These are phyloP conservation scores for Carex littledalei DNA, from an alignment of 176 grass and related monocot genomes.

Conservation along the genomic window DNA sequence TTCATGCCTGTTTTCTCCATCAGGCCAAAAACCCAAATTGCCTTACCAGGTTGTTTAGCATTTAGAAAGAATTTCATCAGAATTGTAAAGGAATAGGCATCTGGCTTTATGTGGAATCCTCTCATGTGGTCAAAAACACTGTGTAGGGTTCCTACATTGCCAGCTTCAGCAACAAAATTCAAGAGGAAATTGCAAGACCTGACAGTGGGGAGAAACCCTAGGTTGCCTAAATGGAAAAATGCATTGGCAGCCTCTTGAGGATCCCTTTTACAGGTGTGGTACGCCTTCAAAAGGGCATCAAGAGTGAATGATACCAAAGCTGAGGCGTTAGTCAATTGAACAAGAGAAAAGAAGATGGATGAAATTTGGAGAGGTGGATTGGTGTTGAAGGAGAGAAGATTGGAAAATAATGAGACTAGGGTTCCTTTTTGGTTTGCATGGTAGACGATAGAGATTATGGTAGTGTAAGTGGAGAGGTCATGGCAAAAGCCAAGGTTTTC, in stretches of 20 bases:
- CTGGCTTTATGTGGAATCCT: slow-evolving; percentile 17
- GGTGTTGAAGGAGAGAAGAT: slow-evolving; percentile 23
- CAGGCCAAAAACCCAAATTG: slow-evolving; percentile 36
- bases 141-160: slow-evolving; percentile 27
- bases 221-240: slow-evolving; percentile 35
- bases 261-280: slow-evolving; percentile 7
- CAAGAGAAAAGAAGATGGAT: slow-evolving; percentile 37
- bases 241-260: slow-evolving; percentile 24
- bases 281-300: slow-evolving; percentile 54
- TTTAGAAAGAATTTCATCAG: slow-evolving; percentile 46
- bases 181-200: slow-evolving; percentile 53
- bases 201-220: slow-evolving; percentile 36
- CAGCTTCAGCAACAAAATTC: slow-evolving; percentile 27
- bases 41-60: slow-evolving; percentile 36
- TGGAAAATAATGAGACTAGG: slow-evolving; percentile 41
- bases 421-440: slow-evolving; percentile 25
- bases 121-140: slow-evolving; percentile 46
- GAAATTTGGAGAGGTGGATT: slow-evolving; percentile 22
- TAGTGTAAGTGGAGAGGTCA: slow-evolving; percentile 43
- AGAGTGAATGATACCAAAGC: slow-evolving; percentile 25
- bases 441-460: slow-evolving; percentile 39
- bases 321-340: not conserved
- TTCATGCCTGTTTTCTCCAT: slow-evolving; percentile 47
- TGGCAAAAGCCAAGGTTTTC: slow-evolving; percentile 46
- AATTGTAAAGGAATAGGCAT: slow-evolving; percentile 37